phyloP scores from a whole-genome alignment of 371 early-diverging fungal species.

The Actinomortierella wolfii region DNA sequence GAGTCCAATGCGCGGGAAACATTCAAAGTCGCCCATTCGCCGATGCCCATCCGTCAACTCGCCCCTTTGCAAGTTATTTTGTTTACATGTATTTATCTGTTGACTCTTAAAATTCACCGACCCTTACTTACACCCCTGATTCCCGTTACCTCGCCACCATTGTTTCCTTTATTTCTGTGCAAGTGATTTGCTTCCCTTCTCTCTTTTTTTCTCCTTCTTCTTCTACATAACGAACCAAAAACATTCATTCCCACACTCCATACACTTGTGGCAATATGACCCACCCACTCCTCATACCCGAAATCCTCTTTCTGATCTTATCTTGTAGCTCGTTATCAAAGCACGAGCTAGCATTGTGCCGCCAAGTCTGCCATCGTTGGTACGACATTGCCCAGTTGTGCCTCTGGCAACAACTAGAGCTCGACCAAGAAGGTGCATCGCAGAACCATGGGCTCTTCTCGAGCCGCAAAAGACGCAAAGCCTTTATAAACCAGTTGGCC shows the following conservation, averaged over 20 bases:
- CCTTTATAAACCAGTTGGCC: constrained; percentile 14
- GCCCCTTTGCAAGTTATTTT: no score
- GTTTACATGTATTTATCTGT: no score
- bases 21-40: no score
- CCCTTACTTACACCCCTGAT: no score
- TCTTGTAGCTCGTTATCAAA: constrained; percentile 8
- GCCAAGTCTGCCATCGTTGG: constrained; percentile 26
- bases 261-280: neutral
- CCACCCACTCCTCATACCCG: constrained; percentile 18
- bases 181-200: constrained; percentile 8
- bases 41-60: no score
- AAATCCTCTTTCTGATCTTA: constrained; percentile 23
- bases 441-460: constrained; percentile 20
- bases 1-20: no score
- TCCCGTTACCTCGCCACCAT: neutral
- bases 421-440: constrained; percentile 4
- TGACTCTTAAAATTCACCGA: no score
- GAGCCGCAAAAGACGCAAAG: neutral
- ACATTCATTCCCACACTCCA: neutral
- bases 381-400: constrained; percentile 8
- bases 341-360: constrained; percentile 12
- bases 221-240: neutral
- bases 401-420: constrained; percentile 27
- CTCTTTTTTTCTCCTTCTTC: constrained; percentile 6
- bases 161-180: neutral